Evolutionary conservation across 2,329 filamentous ascomycete species (phyloP).

Genomic region (Talaromyces sp.): DNA sequence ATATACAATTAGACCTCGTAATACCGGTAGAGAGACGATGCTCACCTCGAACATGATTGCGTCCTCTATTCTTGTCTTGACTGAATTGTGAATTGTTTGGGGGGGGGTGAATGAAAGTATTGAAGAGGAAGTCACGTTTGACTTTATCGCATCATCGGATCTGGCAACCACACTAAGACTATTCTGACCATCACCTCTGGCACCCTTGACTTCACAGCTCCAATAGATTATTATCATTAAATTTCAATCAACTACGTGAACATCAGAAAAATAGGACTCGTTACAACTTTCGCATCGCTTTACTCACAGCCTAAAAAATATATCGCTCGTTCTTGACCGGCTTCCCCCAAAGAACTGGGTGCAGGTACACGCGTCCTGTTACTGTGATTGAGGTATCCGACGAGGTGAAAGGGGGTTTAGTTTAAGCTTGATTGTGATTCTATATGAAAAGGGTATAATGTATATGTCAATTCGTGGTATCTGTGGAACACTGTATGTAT

Average conservation of each 20-base stretch:
- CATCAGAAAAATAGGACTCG: neutral
- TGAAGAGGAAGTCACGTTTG: neutral
- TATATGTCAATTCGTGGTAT: neutral
- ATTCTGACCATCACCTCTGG: neutral
- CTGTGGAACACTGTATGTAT: neutral
- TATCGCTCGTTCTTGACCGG: neutral
- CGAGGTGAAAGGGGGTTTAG: neutral
- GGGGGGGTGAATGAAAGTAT: neutral
- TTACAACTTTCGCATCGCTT: neutral
- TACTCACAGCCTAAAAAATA: neutral
- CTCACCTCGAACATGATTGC: constrained; percentile 12
- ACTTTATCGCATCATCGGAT: neutral
- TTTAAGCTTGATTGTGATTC: no score
- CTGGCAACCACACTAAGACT: neutral
- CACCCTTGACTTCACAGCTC: no score
- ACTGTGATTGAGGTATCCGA: neutral
- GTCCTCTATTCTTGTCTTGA: neutral
- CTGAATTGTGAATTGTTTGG: no score
- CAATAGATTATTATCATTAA: no score
- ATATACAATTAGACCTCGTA: neutral
- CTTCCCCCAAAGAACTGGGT: neutral
- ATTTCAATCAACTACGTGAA: neutral
- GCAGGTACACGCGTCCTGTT: no score
- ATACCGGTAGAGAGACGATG: neutral
- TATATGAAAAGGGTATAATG: no score